Evolutionary conservation across 768 basidiomycete genomes (phyloP), one percentile per base, ranked within the genome.

Genomic region (Auricularia auricula-judae): DNA sequence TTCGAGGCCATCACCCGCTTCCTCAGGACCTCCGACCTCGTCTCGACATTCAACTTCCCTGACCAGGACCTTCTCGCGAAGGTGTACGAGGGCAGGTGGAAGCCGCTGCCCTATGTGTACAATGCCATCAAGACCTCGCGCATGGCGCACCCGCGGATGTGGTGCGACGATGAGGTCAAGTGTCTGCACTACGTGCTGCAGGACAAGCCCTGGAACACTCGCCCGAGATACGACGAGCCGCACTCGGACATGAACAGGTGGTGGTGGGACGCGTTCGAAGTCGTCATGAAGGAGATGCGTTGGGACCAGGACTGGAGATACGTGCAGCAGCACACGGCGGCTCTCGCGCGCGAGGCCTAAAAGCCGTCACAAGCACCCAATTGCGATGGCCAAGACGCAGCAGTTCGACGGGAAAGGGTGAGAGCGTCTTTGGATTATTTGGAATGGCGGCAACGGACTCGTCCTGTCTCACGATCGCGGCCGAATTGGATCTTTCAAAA

Each of bases 41-140:
- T 89, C 7, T 65, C 79, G 3, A 76, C 77, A 0, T 86, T 82
- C 77, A 74, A 73, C n/a, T 97, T 98, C 73, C 86, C 93, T 1
- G 96, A 99, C 74, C 96, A 99, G 74, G 96, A 99, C 69, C 81
- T 97, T 36, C 83, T 98, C 36, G 82, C 94, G 1, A 82, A 81
- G 36, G 84, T 85, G 71, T 98, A 96, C 78, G 74, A 80, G 64
- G 88, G 87, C 18, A 85, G 74, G 72, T 94, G 91, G 90, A 81
- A 78, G 63, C 86, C 90, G 3, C 75, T 96, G 47, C 83, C 86
- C 1, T 97, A 90, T 85, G 85, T 85, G 66, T 95, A 93, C 74
- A 99, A 99, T 70, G 94, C 93, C 0, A 79, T 98, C 67, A 94
- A 93, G 76, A 90, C 94, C n/a, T 74, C 93, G 69, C 81, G 88